A percentile compares a stretch with the other conserved stretches of the same genome.
Conservation (phyloP, 495 filamentous ascomycete species). For the Pyrenopolyporus hunteri region DNA sequence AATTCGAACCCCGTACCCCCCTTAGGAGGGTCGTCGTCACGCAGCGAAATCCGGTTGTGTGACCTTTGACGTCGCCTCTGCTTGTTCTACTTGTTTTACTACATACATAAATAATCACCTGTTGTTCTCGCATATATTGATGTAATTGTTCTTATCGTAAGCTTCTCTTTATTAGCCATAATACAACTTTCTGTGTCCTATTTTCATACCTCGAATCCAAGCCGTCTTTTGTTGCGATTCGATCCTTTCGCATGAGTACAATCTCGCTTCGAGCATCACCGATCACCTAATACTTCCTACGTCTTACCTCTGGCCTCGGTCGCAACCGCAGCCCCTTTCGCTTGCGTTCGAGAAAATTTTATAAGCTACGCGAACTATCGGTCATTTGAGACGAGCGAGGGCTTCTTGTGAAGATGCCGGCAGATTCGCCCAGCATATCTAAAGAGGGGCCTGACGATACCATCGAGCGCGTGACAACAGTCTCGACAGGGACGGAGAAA, state of each 20-base stretch:
- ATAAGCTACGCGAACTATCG: background rate
- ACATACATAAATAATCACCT: background rate
- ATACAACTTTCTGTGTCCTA: background rate
- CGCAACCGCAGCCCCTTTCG: background rate
- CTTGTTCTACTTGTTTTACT: background rate
- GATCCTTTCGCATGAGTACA: background rate
- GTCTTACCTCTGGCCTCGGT: background rate
- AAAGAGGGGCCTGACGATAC: conserved; percentile 27
- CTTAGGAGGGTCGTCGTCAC: background rate
- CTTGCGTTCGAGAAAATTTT: background rate
- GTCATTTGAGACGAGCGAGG: background rate
- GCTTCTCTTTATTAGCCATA: background rate
- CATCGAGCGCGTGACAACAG: conserved; percentile 31
- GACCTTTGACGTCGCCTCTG: conserved; percentile 12
- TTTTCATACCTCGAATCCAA: background rate
- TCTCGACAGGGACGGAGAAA: conserved; percentile 32
- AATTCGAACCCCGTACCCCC: background rate
- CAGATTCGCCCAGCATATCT: conserved; percentile 27
- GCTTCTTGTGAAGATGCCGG: conserved; percentile 28
- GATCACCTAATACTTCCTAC: background rate
- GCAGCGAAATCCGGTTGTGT: conserved; percentile 16
- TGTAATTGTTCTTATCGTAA: background rate
- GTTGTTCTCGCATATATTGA: background rate
- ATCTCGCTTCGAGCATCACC: background rate
- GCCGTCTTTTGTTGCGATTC: background rate